Evolutionary conservation across 768 basidiomycete genomes (phyloP).

Genomic region (Pholiota molesta): DNA sequence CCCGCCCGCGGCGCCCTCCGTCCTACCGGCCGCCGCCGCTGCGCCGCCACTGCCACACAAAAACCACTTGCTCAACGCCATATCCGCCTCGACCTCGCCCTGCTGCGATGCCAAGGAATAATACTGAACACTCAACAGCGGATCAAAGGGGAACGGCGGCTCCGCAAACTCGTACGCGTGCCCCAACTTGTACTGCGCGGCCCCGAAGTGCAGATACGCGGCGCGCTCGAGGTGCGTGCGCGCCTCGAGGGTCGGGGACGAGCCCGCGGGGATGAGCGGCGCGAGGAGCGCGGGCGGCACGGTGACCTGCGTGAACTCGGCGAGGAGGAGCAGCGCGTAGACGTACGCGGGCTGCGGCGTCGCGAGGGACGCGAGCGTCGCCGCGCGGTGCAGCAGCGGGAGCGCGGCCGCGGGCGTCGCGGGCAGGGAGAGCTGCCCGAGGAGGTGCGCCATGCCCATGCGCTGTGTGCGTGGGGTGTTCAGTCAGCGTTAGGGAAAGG

Average conservation of each 20-base stretch:
- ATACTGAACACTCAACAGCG: constrained; percentile 88
- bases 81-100: constrained; percentile 91
- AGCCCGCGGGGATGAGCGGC: constrained; percentile 56
- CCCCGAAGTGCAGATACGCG: constrained; percentile 82
- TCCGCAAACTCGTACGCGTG: constrained; percentile 91
- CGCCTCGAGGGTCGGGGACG: constrained; percentile 59
- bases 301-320: constrained; percentile 69
- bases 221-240: constrained; percentile 80
- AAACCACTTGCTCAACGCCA: constrained; percentile 98
- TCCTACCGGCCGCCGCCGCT: constrained; percentile 9
- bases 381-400: constrained; percentile 76
- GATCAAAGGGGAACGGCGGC: constrained; percentile 84
- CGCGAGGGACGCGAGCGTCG: constrained; percentile 71
- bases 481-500: no score
- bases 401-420: constrained; percentile 59
- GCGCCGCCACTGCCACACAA: constrained; percentile 70
- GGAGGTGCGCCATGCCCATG: constrained; percentile 89
- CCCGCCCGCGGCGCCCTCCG: constrained; percentile 37
- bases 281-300: constrained; percentile 55
- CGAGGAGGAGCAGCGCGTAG: constrained; percentile 83
- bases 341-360: constrained; percentile 89
- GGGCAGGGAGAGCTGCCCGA: constrained; percentile 80
- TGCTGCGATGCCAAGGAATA: constrained; percentile 83
- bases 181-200: constrained; percentile 92
- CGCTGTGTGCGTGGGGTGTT: constrained; percentile 50